Evolutionary conservation across 192 early-diverging fungal genomes (phyloP).

Genomic region (Coemansia sp.): DNA sequence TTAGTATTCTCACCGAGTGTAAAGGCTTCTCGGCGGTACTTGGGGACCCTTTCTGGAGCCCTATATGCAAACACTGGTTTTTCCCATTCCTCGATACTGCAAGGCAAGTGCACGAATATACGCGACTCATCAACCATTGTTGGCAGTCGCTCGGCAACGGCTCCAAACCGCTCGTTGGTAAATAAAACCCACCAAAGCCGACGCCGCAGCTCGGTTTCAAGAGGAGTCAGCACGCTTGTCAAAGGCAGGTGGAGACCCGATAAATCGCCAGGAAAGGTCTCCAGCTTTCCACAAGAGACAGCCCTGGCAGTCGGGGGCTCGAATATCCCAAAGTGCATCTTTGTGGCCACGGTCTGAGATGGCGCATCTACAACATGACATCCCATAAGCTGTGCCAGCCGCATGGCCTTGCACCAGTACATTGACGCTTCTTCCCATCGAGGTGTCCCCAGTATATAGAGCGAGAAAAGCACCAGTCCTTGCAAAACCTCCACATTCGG

Average conservation of each 20-base stretch:
- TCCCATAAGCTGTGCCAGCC: slow-evolving; percentile 50
- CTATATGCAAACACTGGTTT: slow-evolving; percentile 44
- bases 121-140: slow-evolving; percentile 51
- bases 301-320: slow-evolving; percentile 32
- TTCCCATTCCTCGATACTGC: slow-evolving; percentile 47
- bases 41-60: slow-evolving; percentile 34
- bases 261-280: slow-evolving; percentile 43
- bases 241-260: slow-evolving; percentile 39
- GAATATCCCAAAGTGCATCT: slow-evolving; percentile 51
- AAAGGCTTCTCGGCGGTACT: slow-evolving; percentile 40
- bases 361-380: slow-evolving; percentile 50
- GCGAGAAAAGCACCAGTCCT: slow-evolving; percentile 43
- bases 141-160: slow-evolving; percentile 50
- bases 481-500: slow-evolving; percentile 44
- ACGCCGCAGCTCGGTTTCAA: slow-evolving; percentile 49
- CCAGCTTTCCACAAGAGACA: slow-evolving; percentile 21
- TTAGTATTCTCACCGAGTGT: slow-evolving; percentile 21
- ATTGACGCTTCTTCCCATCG: slow-evolving; percentile 53
- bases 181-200: slow-evolving; percentile 54
- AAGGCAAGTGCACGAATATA: slow-evolving; percentile 52
- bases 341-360: slow-evolving; percentile 38
- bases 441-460: slow-evolving; percentile 44
- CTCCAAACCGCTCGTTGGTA: slow-evolving; percentile 52
- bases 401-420: slow-evolving; percentile 56
- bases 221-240: slow-evolving; percentile 37